Base-by-base conservation (phyloP, 2,329 filamentous ascomycete species). In the Teratosphaeriaceae sp. region DNA sequence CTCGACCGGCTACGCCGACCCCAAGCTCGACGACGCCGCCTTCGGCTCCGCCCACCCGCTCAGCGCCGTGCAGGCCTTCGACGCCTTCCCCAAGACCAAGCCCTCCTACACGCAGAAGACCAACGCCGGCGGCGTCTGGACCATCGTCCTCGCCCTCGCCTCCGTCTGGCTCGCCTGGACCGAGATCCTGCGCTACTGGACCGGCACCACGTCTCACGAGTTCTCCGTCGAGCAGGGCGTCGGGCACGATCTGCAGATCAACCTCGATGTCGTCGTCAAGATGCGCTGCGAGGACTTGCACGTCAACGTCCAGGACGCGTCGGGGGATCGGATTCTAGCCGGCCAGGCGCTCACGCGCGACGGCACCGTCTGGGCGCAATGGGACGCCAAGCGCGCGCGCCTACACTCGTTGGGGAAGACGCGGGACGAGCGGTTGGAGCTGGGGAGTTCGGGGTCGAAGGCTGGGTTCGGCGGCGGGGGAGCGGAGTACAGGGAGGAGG, bases 51-150 rank as follows among this genome's bases (percentile, higher is more conserved):
- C 83, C 62, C 74, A 73, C 44, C 75, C 78, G 43, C 57, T 74
- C 45, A 67, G 64, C 41, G 65, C 74, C 44, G 69, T 94, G 59
- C 83, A 82, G 66, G 88, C 90, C 46, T 98, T 98, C 67, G 92
- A 98, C 72, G 90, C 89, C 53, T 98, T 98, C 65, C 90, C 92
- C 53, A 97, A 98, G 74, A 87, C 90, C 42, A 97, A 97, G 71
- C 80, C 89, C 13, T 88, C 90, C 60, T 98, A 96, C 68, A 82
- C 92, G 43, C 83, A 85, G 36, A 79, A 82, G 52, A 94, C 88
- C 23, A 78, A 84, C 27, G 84, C 85, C 58, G 94, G 92, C 58
- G 90, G 90, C 49, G 88, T 94, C 69, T 96, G 89, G 85, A 97
- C 92, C 18, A 76, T 96, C 37, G 77, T 82, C 40, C 85, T 98